Conservation (phyloP, 805 yeast species). For the Metschnikowia kunwiensis region DNA sequence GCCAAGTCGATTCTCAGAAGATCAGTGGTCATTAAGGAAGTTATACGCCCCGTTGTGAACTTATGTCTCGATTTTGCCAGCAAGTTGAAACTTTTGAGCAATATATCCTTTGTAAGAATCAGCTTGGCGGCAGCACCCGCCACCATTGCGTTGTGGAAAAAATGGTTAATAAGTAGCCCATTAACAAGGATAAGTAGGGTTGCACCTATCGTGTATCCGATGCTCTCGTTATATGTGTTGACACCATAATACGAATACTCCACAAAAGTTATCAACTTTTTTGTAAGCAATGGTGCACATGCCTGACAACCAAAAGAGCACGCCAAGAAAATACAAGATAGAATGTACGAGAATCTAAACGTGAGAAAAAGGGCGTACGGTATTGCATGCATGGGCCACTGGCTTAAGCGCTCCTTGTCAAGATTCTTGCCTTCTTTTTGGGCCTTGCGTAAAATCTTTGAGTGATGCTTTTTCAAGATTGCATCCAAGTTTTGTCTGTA, state of each 20-base stretch:
- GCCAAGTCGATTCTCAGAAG: constrained; percentile 44
- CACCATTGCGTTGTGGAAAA: constrained; percentile 41
- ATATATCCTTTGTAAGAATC: constrained; percentile 37
- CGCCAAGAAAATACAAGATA: constrained; percentile 41
- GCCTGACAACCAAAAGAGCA: constrained; percentile 49
- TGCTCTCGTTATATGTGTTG: constrained; percentile 52
- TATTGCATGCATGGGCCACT: constrained; percentile 40
- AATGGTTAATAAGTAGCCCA: constrained; percentile 41
- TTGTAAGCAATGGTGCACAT: constrained; percentile 63
- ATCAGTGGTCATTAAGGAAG: constrained; percentile 43
- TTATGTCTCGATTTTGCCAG: constrained; percentile 31
- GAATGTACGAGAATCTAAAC: constrained; percentile 43
- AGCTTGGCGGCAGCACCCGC: constrained; percentile 42
- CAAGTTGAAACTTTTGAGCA: constrained; percentile 38
- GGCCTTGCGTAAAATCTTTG: constrained; percentile 19
- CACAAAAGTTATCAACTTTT: constrained; percentile 63
- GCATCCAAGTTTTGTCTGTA: constrained; percentile 26
- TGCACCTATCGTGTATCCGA: constrained; percentile 75
- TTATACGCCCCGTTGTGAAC: constrained; percentile 39
- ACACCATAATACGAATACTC: constrained; percentile 46
- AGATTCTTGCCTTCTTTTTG: constrained; percentile 21
- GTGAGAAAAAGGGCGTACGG: constrained; percentile 48
- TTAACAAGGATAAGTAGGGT: constrained; percentile 48
- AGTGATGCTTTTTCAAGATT: constrained; percentile 21
- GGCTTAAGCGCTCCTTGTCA: constrained; percentile 7